phyloP scores from a whole-genome alignment of 2,329 filamentous ascomycete species.

The Fusarium drepaniforme region DNA sequence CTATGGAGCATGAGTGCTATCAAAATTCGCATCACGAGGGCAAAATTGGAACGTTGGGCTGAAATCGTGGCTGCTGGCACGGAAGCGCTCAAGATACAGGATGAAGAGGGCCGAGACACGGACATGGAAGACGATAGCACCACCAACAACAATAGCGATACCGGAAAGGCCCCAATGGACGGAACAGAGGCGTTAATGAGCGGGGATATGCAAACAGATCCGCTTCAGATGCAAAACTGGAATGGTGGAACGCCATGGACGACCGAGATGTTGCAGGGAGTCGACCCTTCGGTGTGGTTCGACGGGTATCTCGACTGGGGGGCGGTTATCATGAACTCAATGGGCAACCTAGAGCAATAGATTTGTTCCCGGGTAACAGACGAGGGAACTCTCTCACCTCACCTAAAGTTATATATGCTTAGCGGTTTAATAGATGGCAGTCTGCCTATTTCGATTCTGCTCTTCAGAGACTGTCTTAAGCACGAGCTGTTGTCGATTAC shows the following conservation, averaged over 20 bases:
- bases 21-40: slow-evolving; percentile 60
- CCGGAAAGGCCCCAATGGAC: not conserved
- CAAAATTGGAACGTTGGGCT: slow-evolving; percentile 61
- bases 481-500: no score
- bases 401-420: not conserved
- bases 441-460: not conserved
- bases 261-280: slow-evolving; percentile 47
- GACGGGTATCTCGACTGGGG: slow-evolving; percentile 53
- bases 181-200: slow-evolving; percentile 16
- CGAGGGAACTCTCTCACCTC: no score
- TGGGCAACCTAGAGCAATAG: slow-evolving; percentile 42
- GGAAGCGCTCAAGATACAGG: slow-evolving; percentile 38
- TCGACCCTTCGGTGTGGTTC: slow-evolving; percentile 52
- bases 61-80: slow-evolving; percentile 57
- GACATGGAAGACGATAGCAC: slow-evolving; percentile 21
- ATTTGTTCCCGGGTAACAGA: no score
- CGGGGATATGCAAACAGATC: slow-evolving; percentile 40
- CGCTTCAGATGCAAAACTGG: slow-evolving; percentile 42
- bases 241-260: slow-evolving; percentile 46
- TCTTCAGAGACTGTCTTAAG: not conserved
- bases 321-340: slow-evolving; percentile 47
- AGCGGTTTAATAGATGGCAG: not conserved
- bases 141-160: not conserved
- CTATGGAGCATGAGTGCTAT: slow-evolving; percentile 62
- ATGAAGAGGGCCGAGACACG: slow-evolving; percentile 28